Evolutionary conservation across 176 grass and related monocot genomes (phyloP), one percentile per base, ranked within the genome.

Genomic region (Sorghum bicolor): DNA sequence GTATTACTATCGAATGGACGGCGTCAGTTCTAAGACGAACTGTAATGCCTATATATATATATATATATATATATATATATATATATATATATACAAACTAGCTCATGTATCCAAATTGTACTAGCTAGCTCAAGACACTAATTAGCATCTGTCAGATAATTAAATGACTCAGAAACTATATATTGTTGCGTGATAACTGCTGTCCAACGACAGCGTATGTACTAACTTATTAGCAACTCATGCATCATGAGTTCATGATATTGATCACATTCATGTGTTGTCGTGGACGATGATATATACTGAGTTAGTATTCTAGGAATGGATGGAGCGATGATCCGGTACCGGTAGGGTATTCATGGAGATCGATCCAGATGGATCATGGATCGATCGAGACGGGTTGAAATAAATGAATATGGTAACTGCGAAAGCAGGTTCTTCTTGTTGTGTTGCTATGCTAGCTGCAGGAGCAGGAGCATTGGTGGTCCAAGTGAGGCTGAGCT

Each of bases 361-460:
- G 62, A 50, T 64, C 10, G 14, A 15, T 1, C n/a, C 20, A 22
- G 52, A 57, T 57, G 40, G 30, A 25, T 10, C 57, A 26, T 69
- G n/a, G 28, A 57, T n/a, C 53, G 55, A 77, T 40, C 34, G 62
- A 25, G 14, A 79, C 65, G 26, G 11, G 76, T 31, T 36, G 64
- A 53, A 53, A 80, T 80, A 68, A 80, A 68, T 68, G 64, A 36
- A 36, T 12, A 57, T 3, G 77, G 63, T 25, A 47, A 13, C 41
- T 67, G 77, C 28, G 28, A 43, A 67, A 37, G 78, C 78, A 80
- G 78, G 64, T 80, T 80, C 78, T 80, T 80, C 78, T 80, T 80
- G 30, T 79, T 79, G 77, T 79, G 77, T 79, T 79, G 77, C 58
- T 61, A 78, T 4, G 22, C 34, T 16, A 4, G 53, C 11, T 40